Percentiles rank a stretch among this genome's conserved stretches.
phyloP scores from a whole-genome alignment of 257 asterid species.

The Handroanthus guayacan region DNA sequence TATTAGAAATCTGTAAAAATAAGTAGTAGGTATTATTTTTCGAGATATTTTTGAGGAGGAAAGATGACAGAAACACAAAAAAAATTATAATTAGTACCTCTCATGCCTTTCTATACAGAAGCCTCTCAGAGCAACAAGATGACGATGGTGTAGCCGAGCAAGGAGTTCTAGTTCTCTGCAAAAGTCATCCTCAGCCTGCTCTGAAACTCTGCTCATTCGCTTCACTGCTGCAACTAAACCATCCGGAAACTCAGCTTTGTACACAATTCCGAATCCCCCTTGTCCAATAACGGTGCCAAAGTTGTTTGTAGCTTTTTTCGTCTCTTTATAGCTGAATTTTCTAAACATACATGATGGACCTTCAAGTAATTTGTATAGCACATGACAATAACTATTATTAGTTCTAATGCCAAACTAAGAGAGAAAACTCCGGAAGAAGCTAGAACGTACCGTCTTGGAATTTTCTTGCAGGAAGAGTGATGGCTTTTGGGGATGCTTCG shows the following conservation, averaged over 20 bases:
- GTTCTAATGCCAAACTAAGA: slow-evolving; percentile 23
- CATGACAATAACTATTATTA: slow-evolving; percentile 12
- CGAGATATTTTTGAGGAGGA: slow-evolving; percentile 11
- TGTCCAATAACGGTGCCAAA: slow-evolving; percentile 80
- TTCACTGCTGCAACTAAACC: slow-evolving; percentile 80
- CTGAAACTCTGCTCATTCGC: slow-evolving; percentile 83
- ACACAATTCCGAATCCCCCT: slow-evolving; percentile 95
- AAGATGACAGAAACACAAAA: slow-evolving; percentile 10
- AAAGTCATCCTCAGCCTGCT: slow-evolving; percentile 94
- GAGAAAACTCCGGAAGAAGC: slow-evolving; percentile 26
- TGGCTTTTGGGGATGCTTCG: slow-evolving; percentile 51
- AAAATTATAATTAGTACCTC: slow-evolving; percentile 53
- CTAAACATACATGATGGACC: slow-evolving; percentile 76
- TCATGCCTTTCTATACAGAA: slow-evolving; percentile 76
- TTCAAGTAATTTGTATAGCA: slow-evolving; percentile 48
- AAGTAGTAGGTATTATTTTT: slow-evolving; percentile 19
- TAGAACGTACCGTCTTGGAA: slow-evolving; percentile 69
- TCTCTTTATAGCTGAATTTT: slow-evolving; percentile 90
- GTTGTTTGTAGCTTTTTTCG: slow-evolving; percentile 82
- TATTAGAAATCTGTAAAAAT: slow-evolving; percentile 73
- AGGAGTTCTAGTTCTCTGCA: slow-evolving; percentile 90
- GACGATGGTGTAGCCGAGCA: slow-evolving; percentile 95
- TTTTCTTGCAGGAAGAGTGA: slow-evolving; percentile 59
- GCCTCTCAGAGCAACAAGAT: slow-evolving; percentile 91
- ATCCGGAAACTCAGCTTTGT: slow-evolving; percentile 80